phyloP scores from a whole-genome alignment of 1,284 basidiomycete genomes.

The Cryptococcus sp. region DNA sequence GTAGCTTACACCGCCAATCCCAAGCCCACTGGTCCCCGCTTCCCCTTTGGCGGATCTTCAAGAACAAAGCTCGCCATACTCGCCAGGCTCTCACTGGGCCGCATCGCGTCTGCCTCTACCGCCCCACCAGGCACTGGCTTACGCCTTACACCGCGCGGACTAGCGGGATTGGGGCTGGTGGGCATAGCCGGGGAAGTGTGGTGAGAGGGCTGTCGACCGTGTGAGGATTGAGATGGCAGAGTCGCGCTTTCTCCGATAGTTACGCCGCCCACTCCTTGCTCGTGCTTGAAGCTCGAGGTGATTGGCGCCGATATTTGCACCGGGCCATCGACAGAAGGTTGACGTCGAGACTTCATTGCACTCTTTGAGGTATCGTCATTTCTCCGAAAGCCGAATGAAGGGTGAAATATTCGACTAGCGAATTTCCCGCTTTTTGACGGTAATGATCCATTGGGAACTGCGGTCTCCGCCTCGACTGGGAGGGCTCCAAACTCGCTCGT shows the following conservation, averaged over 20 bases:
- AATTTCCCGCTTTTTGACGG: slow-evolving; percentile 9
- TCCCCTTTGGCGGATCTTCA: neutral
- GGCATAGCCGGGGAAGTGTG: neutral
- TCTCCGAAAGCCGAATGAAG: slow-evolving; percentile 14
- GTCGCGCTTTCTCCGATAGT: neutral
- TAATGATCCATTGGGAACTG: neutral
- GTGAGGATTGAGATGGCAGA: neutral
- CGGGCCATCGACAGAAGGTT: slow-evolving; percentile 15
- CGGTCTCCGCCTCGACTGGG: neutral
- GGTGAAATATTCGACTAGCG: slow-evolving; percentile 8
- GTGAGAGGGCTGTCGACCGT: neutral
- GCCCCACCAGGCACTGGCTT: slow-evolving; percentile 33
- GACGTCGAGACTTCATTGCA: neutral
- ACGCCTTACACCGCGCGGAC: slow-evolving; percentile 24
- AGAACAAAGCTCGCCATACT: slow-evolving; percentile 1
- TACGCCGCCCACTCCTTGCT: neutral
- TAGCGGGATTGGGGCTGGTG: neutral
- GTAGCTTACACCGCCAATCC: too few relatives aligned
- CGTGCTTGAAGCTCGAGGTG: neutral
- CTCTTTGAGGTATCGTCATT: slow-evolving; percentile 4
- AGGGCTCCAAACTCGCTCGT: slow-evolving; percentile 14
- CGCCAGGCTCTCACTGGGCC: neutral
- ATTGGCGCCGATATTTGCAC: slow-evolving; percentile 5
- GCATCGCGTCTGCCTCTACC: neutral
- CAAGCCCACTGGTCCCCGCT: too few relatives aligned